A percentile compares a stretch with the other conserved stretches of the same genome.
These are phyloP conservation scores for Lachancea dasiensis DNA, from an alignment of 805 yeast species.

Conservation along the genomic window DNA sequence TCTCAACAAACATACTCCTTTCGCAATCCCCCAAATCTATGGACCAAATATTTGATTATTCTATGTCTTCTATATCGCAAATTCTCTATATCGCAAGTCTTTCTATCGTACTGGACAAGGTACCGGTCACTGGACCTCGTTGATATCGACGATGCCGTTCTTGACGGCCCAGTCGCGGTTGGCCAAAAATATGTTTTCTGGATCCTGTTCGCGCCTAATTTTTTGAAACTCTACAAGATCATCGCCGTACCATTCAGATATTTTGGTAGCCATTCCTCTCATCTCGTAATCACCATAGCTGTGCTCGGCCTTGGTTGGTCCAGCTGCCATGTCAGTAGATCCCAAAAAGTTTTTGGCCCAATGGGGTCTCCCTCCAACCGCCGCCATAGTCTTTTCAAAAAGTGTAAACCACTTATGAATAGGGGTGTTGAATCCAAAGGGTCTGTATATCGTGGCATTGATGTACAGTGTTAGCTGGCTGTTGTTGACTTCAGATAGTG, in stretches of 20 bases:
- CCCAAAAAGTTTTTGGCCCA: constrained; percentile 97
- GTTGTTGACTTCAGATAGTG: constrained; percentile 44
- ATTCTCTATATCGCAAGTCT: too few species aligned
- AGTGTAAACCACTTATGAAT: constrained; percentile 72
- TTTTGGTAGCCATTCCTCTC: constrained; percentile 68
- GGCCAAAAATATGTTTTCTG: constrained; percentile 72
- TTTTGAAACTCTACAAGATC: constrained; percentile 55
- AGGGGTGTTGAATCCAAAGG: constrained; percentile 72
- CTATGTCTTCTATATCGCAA: too few species aligned
- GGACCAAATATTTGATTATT: too few species aligned
- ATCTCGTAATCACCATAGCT: constrained; percentile 56
- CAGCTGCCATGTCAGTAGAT: constrained; percentile 32
- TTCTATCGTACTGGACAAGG: background rate
- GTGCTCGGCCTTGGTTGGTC: constrained; percentile 33
- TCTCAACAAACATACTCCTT: too few species aligned
- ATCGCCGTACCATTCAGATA: constrained; percentile 76
- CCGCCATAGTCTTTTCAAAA: constrained; percentile 74
- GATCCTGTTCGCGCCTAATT: constrained; percentile 67
- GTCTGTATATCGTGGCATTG: constrained; percentile 94
- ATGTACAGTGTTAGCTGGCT: constrained; percentile 78
- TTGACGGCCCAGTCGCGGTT: constrained; percentile 75
- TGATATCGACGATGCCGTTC: constrained; percentile 58
- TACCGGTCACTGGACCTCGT: constrained; percentile 1
- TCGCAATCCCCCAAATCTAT: too few species aligned
- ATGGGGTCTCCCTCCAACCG: constrained; percentile 90